Evolutionary conservation across 1,284 basidiomycete genomes (phyloP).

Genomic region (Ceratobasidium sp.): DNA sequence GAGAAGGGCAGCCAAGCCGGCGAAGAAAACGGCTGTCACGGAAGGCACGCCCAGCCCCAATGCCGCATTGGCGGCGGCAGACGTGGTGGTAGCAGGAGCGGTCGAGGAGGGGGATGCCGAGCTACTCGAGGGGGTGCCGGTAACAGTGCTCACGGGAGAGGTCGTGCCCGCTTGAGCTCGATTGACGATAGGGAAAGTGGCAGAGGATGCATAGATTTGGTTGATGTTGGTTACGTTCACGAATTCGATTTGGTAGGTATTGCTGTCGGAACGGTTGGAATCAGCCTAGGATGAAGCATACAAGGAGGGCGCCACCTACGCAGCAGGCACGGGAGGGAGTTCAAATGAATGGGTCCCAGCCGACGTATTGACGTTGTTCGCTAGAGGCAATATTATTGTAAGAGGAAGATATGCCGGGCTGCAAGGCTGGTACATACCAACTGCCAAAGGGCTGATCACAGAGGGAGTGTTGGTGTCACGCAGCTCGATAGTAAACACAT

Average conservation of each 20-base stretch:
- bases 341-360: slow-evolving; percentile 9
- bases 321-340: slow-evolving; percentile 29
- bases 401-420: not conserved
- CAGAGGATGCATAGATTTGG: slow-evolving; percentile 24
- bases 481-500: slow-evolving; percentile 22
- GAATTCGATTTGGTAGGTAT: slow-evolving; percentile 29
- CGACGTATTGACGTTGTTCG: slow-evolving; percentile 7
- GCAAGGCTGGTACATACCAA: slow-evolving; percentile 2
- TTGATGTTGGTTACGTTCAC: slow-evolving; percentile 36
- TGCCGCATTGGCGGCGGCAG: slow-evolving; percentile 8
- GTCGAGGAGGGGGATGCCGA: not conserved
- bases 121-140: not conserved
- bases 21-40: slow-evolving; percentile 8
- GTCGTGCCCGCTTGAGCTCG: slow-evolving; percentile 10
- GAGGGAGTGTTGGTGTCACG: slow-evolving; percentile 37
- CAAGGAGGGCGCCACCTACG: not conserved
- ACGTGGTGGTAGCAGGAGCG: slow-evolving; percentile 10
- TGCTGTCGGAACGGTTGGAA: not conserved
- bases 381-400: not conserved
- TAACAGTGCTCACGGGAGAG: not conserved
- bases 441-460: slow-evolving; percentile 29
- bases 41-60: not conserved
- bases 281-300: not conserved
- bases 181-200: slow-evolving; percentile 21
- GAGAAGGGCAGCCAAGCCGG: slow-evolving; percentile 29